Conservation (phyloP, 345 rosid species). For the Eucalyptus polyanthemos region DNA sequence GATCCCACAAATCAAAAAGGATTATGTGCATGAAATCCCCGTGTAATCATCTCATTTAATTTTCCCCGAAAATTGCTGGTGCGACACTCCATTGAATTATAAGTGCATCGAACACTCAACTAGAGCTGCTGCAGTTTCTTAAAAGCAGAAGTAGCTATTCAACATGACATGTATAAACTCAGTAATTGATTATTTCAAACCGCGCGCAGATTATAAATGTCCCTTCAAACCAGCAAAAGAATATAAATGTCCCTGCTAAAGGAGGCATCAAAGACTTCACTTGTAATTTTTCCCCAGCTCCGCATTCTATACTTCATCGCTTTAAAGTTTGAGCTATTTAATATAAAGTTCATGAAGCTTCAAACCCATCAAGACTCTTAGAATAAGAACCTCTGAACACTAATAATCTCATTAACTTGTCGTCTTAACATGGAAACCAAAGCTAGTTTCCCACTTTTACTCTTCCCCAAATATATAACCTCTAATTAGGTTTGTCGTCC, state of each 20-base stretch:
- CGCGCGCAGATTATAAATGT: neutral
- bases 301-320: neutral
- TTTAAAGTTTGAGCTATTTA: neutral
- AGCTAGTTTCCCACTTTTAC: neutral
- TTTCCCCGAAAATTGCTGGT: neutral
- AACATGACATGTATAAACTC: neutral
- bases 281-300: neutral
- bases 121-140: neutral
- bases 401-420: neutral
- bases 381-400: neutral
- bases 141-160: neutral
- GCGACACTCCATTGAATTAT: fast-evolving
- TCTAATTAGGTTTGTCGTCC: neutral
- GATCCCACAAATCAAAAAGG: too few species aligned
- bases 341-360: neutral
- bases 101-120: neutral
- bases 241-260: neutral
- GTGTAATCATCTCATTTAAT: neutral
- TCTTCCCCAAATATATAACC: neutral
- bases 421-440: neutral
- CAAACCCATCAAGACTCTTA: neutral
- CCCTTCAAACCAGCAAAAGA: neutral
- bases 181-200: neutral
- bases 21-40: neutral
- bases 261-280: neutral